Evolutionary conservation across 805 yeast species (phyloP).

Genomic region (Wickerhamiella musiphila): DNA sequence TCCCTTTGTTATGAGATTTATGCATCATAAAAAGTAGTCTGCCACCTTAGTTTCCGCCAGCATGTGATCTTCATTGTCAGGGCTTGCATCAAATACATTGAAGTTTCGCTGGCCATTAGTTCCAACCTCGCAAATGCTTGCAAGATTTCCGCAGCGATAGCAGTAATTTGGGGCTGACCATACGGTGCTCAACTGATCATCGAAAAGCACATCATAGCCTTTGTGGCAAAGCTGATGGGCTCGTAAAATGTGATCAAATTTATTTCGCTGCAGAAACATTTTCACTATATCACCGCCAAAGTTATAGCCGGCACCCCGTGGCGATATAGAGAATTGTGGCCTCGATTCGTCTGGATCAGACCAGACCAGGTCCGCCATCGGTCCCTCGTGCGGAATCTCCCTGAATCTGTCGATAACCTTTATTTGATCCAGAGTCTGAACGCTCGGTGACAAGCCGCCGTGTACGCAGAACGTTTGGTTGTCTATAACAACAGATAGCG

Average conservation of each 20-base stretch:
- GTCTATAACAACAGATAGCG: slow-evolving; percentile 79
- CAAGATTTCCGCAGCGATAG: slow-evolving; percentile 91
- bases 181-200: slow-evolving; percentile 81
- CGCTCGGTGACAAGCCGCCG: slow-evolving; percentile 91
- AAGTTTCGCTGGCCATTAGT: slow-evolving; percentile 52
- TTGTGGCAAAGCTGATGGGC: slow-evolving; percentile 97
- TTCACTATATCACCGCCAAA: slow-evolving; percentile 85
- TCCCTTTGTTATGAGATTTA: too few relatives aligned
- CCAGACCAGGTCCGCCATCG: slow-evolving; percentile 99
- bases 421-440: slow-evolving; percentile 86
- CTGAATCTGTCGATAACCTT: slow-evolving; percentile 76
- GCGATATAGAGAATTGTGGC: slow-evolving; percentile 67
- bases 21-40: slow-evolving; percentile 13
- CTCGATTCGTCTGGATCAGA: slow-evolving; percentile 85
- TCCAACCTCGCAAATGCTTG: slow-evolving; percentile 83
- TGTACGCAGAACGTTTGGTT: slow-evolving; percentile 85
- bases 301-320: slow-evolving; percentile 96
- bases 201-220: slow-evolving; percentile 84
- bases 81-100: slow-evolving; percentile 94
- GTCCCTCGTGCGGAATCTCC: slow-evolving; percentile 97
- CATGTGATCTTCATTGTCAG: slow-evolving; percentile 53
- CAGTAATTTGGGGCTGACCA: slow-evolving; percentile 99
- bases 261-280: slow-evolving; percentile 63
- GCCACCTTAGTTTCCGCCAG: slow-evolving; percentile 15
- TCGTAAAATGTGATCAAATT: slow-evolving; percentile 63